Base-by-base conservation (phyloP, 495 filamentous ascomycete species). In the Penicillium parvum region DNA sequence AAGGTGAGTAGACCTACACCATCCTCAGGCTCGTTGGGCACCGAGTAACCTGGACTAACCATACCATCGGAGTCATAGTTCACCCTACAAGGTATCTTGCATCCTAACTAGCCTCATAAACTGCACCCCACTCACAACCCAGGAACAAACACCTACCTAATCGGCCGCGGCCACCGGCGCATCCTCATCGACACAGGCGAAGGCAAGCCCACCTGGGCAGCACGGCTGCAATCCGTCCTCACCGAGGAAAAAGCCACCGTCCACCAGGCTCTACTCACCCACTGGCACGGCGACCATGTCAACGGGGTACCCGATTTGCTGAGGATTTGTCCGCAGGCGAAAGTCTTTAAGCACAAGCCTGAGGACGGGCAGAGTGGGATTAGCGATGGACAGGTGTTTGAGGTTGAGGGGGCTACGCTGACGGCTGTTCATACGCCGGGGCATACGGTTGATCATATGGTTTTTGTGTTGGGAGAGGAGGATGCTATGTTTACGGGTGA, bases 401-500 rank as follows among this genome's bases (percentile, higher is more conserved):
- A 55, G 3, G 82, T 86, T 1, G 79, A 86, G 21, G 92, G 90
- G 5, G 89, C 83, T 2, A 88, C 83, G 0, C 55, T 98, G 22
- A 79, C 68, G 3, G 90, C 89, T 2, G 67, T 81, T 5, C 75
- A 88, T 61, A 86, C 84, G 1, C 92, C 92, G 0, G 92, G 92
- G 1, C 92, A 98, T 59, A 85, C 92, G 0, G 64, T 61, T 2
- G 92, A 98, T 54, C 92, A 97, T 61, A 85, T 92, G 77, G 77
- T 73, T 18, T 77, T 92, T 42, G 44, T 83, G 15, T 53, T 87
- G 8, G 62, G 69, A 46, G 84, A 95, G 53, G 86, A 92, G 55
- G 76, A 85, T 57, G 87, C 87, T 7, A 75, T 97, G 58, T 95
- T 98, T 64, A 96, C 90, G 0, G 92, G 88, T 27, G 92, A 98